phyloP scores from a whole-genome alignment of 2,329 filamentous ascomycete species.

The Xylaria sp. region DNA sequence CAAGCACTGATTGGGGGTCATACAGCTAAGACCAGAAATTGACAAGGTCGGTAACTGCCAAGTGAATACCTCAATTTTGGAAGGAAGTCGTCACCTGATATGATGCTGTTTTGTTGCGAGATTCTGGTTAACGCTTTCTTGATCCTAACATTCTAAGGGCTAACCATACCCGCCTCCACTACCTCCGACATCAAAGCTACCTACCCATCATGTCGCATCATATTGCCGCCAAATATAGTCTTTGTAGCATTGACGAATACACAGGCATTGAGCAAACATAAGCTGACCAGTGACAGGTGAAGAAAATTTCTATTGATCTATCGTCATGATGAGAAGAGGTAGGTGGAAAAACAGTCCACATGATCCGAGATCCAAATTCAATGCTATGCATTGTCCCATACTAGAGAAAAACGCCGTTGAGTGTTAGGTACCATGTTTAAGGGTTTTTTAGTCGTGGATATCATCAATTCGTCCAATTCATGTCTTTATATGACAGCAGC shows the following conservation, averaged over 20 bases:
- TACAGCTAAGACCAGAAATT: too few species aligned
- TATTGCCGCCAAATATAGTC: background rate
- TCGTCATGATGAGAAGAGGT: constrained; percentile 10
- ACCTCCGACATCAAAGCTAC: too few species aligned
- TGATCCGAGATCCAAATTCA: constrained; percentile 3
- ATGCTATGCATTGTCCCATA: constrained; percentile 13
- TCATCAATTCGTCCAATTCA: constrained; percentile 36
- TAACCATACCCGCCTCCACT: too few species aligned
- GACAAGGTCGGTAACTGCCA: background rate
- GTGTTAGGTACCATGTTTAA: background rate
- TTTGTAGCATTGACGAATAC: background rate
- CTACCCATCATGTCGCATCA: background rate
- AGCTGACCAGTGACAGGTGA: background rate
- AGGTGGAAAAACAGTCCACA: background rate
- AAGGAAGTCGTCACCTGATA: too few species aligned
- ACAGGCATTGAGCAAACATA: background rate
- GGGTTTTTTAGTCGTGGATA: constrained; percentile 31
- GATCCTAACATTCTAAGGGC: background rate
- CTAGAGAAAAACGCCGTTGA: constrained; percentile 28
- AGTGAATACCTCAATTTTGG: too few species aligned
- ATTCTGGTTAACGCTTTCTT: too few species aligned
- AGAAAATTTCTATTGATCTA: constrained; percentile 1
- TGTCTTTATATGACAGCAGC: constrained; percentile 53
- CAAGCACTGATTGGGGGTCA: background rate
- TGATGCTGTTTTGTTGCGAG: too few species aligned